Conservation (phyloP, 768 basidiomycete genomes). For the Cubamyces sp. region DNA sequence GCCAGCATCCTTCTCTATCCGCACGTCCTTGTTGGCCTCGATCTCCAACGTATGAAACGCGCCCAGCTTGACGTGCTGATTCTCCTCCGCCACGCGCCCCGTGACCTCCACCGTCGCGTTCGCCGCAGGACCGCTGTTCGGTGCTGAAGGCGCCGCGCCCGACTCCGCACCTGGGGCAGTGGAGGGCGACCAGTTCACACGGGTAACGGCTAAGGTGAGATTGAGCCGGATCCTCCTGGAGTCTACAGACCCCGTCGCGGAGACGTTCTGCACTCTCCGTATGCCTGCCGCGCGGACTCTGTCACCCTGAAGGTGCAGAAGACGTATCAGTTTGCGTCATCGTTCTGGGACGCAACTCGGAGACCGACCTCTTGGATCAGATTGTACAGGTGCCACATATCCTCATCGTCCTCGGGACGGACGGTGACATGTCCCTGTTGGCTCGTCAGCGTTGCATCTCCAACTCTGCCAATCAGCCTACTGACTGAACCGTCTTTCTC, state of each 20-base stretch:
- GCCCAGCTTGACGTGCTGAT: constrained; percentile 87
- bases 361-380: constrained; percentile 73
- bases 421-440: constrained; percentile 89
- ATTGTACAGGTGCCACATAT: constrained; percentile 99
- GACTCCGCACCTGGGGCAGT: constrained; percentile 44
- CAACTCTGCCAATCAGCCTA: constrained; percentile 18
- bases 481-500: constrained; percentile 81
- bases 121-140: constrained; percentile 35
- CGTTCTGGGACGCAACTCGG: background rate
- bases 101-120: constrained; percentile 80
- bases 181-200: constrained; percentile 81
- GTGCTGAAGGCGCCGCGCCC: constrained; percentile 45
- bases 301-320: constrained; percentile 58
- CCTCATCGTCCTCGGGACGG: constrained; percentile 96
- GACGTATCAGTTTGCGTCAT: constrained; percentile 15
- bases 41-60: constrained; percentile 95
- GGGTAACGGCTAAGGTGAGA: constrained; percentile 81
- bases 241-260: constrained; percentile 91
- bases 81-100: constrained; percentile 86
- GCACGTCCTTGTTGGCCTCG: constrained; percentile 87
- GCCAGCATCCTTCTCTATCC: constrained; percentile 82
- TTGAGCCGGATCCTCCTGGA: constrained; percentile 86
- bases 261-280: constrained; percentile 88
- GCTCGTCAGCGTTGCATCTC: constrained; percentile 1
- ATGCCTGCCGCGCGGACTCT: constrained; percentile 84